Evolutionary conservation across 306 rosid species (phyloP), one percentile per base, ranked within the genome.

Genomic region (Citrullus mucosospermus): DNA sequence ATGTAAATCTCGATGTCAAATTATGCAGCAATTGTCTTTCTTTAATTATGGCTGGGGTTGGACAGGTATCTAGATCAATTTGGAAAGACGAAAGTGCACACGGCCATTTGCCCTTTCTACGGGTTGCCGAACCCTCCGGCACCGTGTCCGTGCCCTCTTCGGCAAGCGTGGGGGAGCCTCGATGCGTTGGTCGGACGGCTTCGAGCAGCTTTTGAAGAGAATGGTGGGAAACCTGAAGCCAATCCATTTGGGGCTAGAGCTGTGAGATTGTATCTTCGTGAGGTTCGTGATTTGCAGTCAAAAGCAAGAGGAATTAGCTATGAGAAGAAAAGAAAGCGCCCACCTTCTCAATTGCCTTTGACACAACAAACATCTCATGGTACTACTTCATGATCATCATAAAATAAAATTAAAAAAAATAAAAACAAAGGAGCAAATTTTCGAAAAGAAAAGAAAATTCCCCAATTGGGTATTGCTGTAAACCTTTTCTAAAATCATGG

Each of bases 161-260:
- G 79, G 9, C 79, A 76, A 32, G 79, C 79, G 8, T 76, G 79
- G 79, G 79, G 79, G 6, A 76, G 79, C 55, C 79, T 76, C 41
- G 79, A 76, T 10, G 79, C 79, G 4, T 48, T 76, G 28, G 79
- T 76, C 6, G 79, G 79, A 14, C 79, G 79, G 2, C 73, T 78
- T 28, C 72, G 80, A 61, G 80, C 80, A 0, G 80, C 80, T 7
- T 78, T 78, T 0, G 80, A 78, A 17, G 80, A 78, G 22, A 59
- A 78, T 17, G 80, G 80, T 14, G 80, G 80, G 39, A 60, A 59
- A 46, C 73, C 80, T 3, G 80, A 78, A 18, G 72, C 80, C 14
- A 78, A 78, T 13, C 80, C 80, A 17, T 78, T 78, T 61, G 80
- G 80, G 43, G 80, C 80, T 41, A 68, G 80, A 41, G 80, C 80